These are phyloP conservation scores for Biscutella laevigata DNA, from an alignment of 441 rosid species.

Conservation along the genomic window DNA sequence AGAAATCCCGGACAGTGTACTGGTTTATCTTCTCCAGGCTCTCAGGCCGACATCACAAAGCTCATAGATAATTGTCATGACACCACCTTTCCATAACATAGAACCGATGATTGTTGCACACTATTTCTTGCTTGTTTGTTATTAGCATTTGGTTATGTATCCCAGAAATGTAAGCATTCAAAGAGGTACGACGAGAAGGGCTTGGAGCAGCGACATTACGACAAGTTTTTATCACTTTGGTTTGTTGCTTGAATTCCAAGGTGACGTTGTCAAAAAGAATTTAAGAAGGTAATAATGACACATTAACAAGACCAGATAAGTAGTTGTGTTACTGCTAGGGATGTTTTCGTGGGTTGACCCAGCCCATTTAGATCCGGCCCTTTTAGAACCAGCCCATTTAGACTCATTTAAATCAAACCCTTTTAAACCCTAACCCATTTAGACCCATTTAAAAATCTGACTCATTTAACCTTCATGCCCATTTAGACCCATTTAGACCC, in stretches of 20 bases:
- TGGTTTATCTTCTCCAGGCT: conserved; percentile 73
- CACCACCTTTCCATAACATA: conserved; percentile 74
- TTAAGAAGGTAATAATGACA: background rate
- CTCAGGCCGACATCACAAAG: conserved; percentile 94
- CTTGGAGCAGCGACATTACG: conserved; percentile 79
- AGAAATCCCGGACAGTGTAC: conserved; percentile 91
- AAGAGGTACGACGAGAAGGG: conserved; percentile 89
- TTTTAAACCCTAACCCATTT: too few species aligned
- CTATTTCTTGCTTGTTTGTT: conserved; percentile 90
- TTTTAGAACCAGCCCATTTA: too few species aligned
- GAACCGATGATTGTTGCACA: conserved; percentile 84
- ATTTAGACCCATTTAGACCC: too few species aligned
- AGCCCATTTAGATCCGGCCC: too few species aligned
- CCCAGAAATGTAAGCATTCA: conserved; percentile 68
- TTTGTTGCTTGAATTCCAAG: conserved; percentile 67
- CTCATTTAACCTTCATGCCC: too few species aligned
- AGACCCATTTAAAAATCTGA: too few species aligned
- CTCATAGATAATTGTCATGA: conserved; percentile 77
- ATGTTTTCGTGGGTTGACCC: too few species aligned
- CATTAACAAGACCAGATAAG: background rate
- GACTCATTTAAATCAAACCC: too few species aligned
- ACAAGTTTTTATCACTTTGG: conserved; percentile 73
- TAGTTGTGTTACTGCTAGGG: too few species aligned
- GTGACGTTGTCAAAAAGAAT: conserved; percentile 15
- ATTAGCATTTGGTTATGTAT: conserved; percentile 90